Conservation (phyloP, 306 rosid genomes). For the Acacia confusa region DNA sequence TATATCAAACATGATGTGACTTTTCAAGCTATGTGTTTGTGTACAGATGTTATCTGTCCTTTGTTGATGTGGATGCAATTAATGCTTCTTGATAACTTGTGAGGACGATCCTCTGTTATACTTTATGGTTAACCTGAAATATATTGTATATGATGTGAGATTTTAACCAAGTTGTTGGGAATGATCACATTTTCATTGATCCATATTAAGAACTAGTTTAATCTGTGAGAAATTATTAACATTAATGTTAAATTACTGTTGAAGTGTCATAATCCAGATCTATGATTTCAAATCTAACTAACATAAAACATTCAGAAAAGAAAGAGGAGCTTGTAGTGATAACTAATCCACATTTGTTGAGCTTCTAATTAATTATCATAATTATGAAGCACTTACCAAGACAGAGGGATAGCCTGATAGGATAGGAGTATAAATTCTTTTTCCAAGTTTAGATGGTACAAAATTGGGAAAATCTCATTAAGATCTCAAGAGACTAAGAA, state of each 20-base stretch:
- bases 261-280: constrained; percentile 2
- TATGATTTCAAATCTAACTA: background rate
- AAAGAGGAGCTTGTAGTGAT: background rate
- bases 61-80: background rate
- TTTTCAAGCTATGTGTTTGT: background rate
- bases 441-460: constrained; percentile 26
- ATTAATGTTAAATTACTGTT: background rate
- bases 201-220: background rate
- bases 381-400: background rate
- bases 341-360: background rate
- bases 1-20: background rate
- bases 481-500: too few relatives aligned
- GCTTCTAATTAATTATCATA: background rate
- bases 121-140: background rate
- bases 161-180: background rate
- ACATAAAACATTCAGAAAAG: background rate
- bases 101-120: background rate
- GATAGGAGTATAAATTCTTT: constrained; percentile 23
- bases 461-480: too few relatives aligned
- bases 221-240: background rate
- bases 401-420: background rate
- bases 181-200: background rate
- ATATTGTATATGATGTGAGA: constrained; percentile 8
- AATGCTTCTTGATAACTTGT: background rate
- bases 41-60: background rate